These are phyloP conservation scores for Aureobasidium subglaciale DNA, from an alignment of 2,329 filamentous ascomycete species.

Conservation along the genomic window DNA sequence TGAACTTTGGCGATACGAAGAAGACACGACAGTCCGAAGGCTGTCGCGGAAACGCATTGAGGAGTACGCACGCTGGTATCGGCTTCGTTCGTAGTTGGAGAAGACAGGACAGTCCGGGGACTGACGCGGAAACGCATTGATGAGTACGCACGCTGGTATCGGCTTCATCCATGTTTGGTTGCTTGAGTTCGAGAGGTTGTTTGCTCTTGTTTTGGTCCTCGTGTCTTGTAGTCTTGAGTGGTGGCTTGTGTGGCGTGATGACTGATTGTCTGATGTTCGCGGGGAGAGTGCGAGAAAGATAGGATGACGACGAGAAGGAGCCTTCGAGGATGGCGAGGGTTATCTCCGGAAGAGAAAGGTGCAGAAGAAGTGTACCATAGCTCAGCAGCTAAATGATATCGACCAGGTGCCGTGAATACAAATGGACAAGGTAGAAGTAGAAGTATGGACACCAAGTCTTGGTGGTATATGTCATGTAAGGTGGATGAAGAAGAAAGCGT, in stretches of 20 bases:
- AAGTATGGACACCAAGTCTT: constrained; percentile 2
- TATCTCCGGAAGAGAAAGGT: no score
- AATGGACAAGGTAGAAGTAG: background rate
- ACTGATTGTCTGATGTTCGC: background rate
- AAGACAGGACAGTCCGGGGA: background rate
- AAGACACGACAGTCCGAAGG: background rate
- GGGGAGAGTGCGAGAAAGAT: no score
- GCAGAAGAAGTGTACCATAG: no score
- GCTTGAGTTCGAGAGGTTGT: background rate
- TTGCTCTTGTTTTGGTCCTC: background rate
- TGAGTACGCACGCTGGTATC: background rate
- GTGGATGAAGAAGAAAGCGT: background rate
- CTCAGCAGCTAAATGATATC: no score
- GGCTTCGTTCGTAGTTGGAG: background rate
- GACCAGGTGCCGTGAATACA: background rate
- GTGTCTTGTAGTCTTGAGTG: background rate
- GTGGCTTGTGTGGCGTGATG: background rate
- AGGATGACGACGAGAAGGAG: no score
- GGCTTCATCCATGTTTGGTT: background rate
- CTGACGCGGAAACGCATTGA: background rate
- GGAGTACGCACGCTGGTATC: background rate
- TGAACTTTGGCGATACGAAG: background rate
- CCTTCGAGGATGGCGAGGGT: no score
- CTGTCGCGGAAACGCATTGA: background rate
- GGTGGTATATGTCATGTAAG: background rate